Evolutionary conservation across 345 rosid species (phyloP), one percentile per base, ranked within the genome.

Genomic region (Hypericum perforatum): DNA sequence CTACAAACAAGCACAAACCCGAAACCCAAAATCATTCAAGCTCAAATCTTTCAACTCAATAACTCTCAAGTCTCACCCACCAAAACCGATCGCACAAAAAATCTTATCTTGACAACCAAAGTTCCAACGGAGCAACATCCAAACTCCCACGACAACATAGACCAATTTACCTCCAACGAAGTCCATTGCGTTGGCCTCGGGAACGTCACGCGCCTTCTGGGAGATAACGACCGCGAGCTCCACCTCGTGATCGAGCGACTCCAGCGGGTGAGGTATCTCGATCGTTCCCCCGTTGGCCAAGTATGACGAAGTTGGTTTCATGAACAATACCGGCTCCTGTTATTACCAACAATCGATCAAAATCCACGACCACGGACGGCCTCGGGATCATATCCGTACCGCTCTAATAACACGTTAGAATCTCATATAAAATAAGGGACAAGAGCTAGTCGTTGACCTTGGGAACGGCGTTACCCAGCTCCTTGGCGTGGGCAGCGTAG

Each of bases 401-500:
- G n/a, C n/a, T n/a, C n/a, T n/a, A n/a, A n/a, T n/a, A n/a, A n/a
- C n/a, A n/a, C n/a, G n/a, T n/a, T n/a, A n/a, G n/a, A n/a, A n/a
- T n/a, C n/a, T n/a, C n/a, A n/a, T n/a, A n/a, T 1, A 22, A 22
- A 22, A 22, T 1, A 22, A 22, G 32, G 32, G 32, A 22, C 32
- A 22, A 22, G 32, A 4, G 4, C 32, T 1, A 22, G 32, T 22
- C 32, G 4, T 22, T 22, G 57, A 82, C 96, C 89, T 83, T 85
- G 42, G 96, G 94, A 50, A 88, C 78, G 46, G 98, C 76, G 78
- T 83, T 85, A 61, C 96, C 96, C 43, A 92, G 95, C 16, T 92
- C 98, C 67, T 81, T 83, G 68, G 98, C 95, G 63, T 92, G 98
- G 0, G 98, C 94, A 15, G 80, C 85, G 66, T 92, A 92, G 76